Evolutionary conservation across 2,329 filamentous ascomycete species (phyloP).

Genomic region (Biscogniauxia marginata): DNA sequence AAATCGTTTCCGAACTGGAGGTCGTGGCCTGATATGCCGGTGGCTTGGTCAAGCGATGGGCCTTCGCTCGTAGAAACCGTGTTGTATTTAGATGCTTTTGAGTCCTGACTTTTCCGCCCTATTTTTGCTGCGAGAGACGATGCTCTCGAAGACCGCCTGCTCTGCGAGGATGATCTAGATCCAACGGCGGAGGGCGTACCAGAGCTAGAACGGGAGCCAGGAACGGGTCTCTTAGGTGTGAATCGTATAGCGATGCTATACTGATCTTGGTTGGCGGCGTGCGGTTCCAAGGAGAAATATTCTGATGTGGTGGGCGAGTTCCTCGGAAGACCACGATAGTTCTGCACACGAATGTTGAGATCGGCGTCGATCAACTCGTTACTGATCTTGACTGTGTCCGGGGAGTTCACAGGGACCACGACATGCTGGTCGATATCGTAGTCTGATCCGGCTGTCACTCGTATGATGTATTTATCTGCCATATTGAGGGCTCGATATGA

Average conservation of each 20-base stretch:
- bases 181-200: slow-evolving; percentile 12
- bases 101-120: slow-evolving; percentile 1
- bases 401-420: slow-evolving; percentile 71
- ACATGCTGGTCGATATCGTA: slow-evolving; percentile 75
- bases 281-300: slow-evolving; percentile 73
- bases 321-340: slow-evolving; percentile 68
- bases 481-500: slow-evolving; percentile 35
- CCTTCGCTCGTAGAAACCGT: background rate
- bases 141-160: slow-evolving; percentile 5
- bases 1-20: slow-evolving; percentile 96
- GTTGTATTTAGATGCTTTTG: background rate
- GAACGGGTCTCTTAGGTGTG: slow-evolving; percentile 56
- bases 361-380: slow-evolving; percentile 63
- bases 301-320: slow-evolving; percentile 66
- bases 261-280: slow-evolving; percentile 67
- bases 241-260: slow-evolving; percentile 84
- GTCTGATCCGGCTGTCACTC: slow-evolving; percentile 74
- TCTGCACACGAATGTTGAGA: slow-evolving; percentile 71
- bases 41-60: slow-evolving; percentile 8
- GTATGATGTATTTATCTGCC: slow-evolving; percentile 74
- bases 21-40: slow-evolving; percentile 65
- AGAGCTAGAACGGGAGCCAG: slow-evolving; percentile 14
- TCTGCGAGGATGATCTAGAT: slow-evolving; percentile 20
- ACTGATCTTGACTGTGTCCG: slow-evolving; percentile 60
- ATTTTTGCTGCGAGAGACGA: slow-evolving; percentile 1